Conservation (phyloP, 164 flowering plant genomes). For the Nymphaea colorata region DNA sequence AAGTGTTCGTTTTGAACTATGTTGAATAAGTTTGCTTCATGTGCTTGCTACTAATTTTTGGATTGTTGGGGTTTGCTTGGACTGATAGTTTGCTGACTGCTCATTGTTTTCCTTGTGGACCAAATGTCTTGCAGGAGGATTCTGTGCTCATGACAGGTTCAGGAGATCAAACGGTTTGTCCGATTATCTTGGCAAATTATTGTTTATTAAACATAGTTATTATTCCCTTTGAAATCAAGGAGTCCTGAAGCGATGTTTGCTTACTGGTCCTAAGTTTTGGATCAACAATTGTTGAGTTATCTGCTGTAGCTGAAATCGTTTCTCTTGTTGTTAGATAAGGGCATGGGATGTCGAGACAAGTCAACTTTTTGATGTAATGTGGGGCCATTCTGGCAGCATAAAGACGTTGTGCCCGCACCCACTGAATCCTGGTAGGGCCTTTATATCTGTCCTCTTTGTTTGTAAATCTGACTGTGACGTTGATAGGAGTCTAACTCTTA, state of each 20-base stretch:
- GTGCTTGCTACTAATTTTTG: too few relatives aligned
- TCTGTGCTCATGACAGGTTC: constrained; percentile 64
- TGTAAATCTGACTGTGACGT: not conserved
- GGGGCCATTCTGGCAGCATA: constrained; percentile 78
- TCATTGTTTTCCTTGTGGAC: not conserved
- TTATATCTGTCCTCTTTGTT: not conserved
- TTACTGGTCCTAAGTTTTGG: not conserved
- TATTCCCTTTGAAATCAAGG: not conserved
- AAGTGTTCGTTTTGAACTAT: not conserved
- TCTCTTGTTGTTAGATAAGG: constrained; percentile 41
- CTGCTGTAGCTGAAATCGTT: not conserved
- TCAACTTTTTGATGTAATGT: constrained; percentile 39
- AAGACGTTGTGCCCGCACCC: constrained; percentile 72
- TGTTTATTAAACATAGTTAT: not conserved
- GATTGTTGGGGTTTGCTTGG: too few relatives aligned
- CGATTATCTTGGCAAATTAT: not conserved
- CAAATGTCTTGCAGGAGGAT: constrained; percentile 50
- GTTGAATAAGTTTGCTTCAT: too few relatives aligned
- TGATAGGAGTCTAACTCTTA: not conserved
- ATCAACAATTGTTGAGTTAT: not conserved
- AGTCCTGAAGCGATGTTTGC: not conserved
- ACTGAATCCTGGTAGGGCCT: constrained; percentile 46
- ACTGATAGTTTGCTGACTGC: too few relatives aligned
- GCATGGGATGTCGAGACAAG: constrained; percentile 68
- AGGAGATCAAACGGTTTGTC: constrained; percentile 89